These are phyloP conservation scores for Amorphotheca resinae DNA, from an alignment of 495 filamentous ascomycete species.

Conservation along the genomic window DNA sequence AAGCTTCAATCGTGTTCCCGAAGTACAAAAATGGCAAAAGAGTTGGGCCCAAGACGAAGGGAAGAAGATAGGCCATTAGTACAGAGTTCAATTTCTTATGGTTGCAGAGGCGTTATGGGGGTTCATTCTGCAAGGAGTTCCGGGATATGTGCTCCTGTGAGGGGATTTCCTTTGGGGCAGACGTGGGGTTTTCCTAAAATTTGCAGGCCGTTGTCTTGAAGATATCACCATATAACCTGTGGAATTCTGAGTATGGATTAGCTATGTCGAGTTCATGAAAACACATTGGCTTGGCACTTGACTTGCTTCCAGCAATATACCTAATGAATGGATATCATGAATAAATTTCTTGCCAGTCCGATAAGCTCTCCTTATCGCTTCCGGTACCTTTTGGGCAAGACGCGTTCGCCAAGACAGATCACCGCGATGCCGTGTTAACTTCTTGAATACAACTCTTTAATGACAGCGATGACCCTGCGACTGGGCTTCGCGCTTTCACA, in stretches of 20 bases:
- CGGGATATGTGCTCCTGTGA: neutral
- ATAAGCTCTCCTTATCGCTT: conserved; percentile 10
- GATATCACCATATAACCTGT: no score
- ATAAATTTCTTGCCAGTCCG: no score
- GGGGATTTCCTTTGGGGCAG: neutral
- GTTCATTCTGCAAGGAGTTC: conserved; percentile 4
- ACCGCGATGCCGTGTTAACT: conserved; percentile 3
- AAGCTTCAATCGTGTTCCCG: conserved; percentile 32
- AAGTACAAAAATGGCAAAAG: conserved; percentile 33
- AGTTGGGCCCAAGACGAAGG: conserved; percentile 21
- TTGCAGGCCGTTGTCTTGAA: no score
- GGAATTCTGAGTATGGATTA: no score
- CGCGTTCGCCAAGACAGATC: conserved; percentile 16
- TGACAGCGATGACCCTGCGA: conserved; percentile 5
- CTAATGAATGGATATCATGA: no score
- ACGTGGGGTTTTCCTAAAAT: no score
- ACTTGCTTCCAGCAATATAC: no score
- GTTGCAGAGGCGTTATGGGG: conserved; percentile 11
- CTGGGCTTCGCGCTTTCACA: neutral
- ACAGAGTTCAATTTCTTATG: neutral
- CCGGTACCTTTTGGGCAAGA: neutral
- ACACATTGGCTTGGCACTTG: no score
- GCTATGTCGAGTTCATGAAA: no score
- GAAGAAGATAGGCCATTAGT: conserved; percentile 9
- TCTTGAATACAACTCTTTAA: neutral